A percentile compares a stretch with the other conserved stretches of the same genome.
Evolutionary conservation across 257 asterid genomes (phyloP).

Genomic region (Leonotis leonurus): DNA sequence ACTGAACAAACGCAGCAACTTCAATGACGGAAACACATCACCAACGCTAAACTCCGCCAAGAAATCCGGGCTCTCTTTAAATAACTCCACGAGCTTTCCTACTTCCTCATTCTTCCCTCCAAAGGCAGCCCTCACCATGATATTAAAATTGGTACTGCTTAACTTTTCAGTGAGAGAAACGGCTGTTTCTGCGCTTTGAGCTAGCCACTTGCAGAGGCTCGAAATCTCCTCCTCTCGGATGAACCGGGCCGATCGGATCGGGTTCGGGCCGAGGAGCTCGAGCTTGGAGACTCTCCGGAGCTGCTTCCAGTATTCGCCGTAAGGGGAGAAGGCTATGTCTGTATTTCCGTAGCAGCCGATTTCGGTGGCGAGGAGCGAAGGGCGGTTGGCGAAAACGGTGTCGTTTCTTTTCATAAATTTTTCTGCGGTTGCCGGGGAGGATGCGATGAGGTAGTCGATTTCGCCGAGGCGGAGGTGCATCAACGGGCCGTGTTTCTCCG

Average conservation of each 20-base stretch:
- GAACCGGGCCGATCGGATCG: conserved; percentile 8
- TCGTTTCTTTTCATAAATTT: conserved; percentile 27
- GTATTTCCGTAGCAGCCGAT: conserved; percentile 12
- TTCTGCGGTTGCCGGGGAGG: conserved; percentile 20
- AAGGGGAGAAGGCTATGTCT: conserved; percentile 24
- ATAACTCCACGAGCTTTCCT: neutral
- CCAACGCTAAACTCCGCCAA: conserved; percentile 1
- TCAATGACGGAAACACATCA: conserved; percentile 23
- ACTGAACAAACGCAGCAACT: neutral
- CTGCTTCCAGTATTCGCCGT: conserved; percentile 32
- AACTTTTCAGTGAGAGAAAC: conserved; percentile 9
- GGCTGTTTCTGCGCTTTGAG: neutral
- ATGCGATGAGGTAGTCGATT: conserved; percentile 11
- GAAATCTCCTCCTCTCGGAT: conserved; percentile 18
- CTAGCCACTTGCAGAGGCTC: conserved; percentile 10
- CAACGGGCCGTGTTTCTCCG: conserved; percentile 30
- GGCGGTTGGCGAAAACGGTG: conserved; percentile 21
- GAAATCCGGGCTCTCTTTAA: neutral
- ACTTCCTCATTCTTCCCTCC: conserved; percentile 19
- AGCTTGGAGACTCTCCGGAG: conserved; percentile 21
- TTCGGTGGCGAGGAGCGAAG: conserved; percentile 8
- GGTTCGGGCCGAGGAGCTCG: conserved; percentile 16
- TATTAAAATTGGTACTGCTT: neutral
- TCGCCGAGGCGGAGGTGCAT: conserved; percentile 33
- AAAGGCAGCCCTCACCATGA: conserved; percentile 26